Evolutionary conservation across 257 asterid genomes (phyloP).

Genomic region (Henckelia pumila): DNA sequence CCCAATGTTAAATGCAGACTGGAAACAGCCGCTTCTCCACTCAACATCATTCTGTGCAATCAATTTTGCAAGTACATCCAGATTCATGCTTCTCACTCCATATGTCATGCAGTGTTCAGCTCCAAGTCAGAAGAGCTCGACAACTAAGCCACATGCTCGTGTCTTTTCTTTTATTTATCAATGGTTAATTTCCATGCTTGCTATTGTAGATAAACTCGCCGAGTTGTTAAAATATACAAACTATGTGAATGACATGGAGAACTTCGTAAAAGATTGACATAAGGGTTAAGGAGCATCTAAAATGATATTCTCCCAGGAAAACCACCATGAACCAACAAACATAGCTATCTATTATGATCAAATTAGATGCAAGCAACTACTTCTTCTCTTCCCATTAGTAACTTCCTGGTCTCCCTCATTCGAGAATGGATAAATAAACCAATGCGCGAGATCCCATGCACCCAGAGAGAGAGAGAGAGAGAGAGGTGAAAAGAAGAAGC

Average conservation of each 20-base stretch:
- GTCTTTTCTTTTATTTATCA: not conserved
- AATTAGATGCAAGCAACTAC: not conserved
- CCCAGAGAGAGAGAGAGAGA: not conserved
- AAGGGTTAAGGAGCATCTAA: not conserved
- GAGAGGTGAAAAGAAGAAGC: not conserved
- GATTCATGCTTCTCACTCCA: slow-evolving; percentile 11
- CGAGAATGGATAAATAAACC: not conserved
- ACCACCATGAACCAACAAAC: not conserved
- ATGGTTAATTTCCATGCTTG: not conserved
- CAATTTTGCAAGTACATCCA: not conserved
- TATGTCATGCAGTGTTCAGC: not conserved
- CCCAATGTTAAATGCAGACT: not conserved
- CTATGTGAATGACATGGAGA: not conserved
- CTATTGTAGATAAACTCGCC: slow-evolving; percentile 4
- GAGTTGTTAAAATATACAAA: slow-evolving; percentile 15
- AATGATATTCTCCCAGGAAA: not conserved
- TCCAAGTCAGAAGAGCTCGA: slow-evolving; percentile 10
- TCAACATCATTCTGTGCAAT: slow-evolving; percentile 7
- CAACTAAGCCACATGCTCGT: not conserved
- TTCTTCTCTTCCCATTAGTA: not conserved
- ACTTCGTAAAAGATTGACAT: slow-evolving; percentile 4
- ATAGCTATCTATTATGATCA: not conserved
- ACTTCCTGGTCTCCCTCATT: not conserved
- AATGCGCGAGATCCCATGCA: not conserved
- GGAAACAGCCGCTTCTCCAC: slow-evolving; percentile 8